phyloP scores from a whole-genome alignment of 2,329 filamentous ascomycete species.

The Fusarium neocosmosporiellum region DNA sequence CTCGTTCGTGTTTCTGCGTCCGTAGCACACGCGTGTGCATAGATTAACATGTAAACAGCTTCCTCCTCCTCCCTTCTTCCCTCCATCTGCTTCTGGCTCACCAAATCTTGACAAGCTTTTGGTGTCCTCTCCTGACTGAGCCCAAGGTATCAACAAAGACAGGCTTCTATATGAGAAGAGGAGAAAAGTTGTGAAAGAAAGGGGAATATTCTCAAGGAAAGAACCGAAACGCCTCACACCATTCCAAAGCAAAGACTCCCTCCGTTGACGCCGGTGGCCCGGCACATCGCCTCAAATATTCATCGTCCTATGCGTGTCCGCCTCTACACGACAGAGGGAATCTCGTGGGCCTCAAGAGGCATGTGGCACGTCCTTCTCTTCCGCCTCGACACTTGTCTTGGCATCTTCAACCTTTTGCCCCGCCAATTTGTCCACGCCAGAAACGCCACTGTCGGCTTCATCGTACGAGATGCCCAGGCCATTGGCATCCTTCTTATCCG shows the following conservation, averaged over 20 bases:
- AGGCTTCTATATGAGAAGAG: conserved; percentile 35
- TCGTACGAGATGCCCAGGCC: conserved; percentile 57
- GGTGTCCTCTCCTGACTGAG: conserved; percentile 15
- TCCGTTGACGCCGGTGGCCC: background rate
- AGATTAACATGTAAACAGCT: conserved; percentile 9
- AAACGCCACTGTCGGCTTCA: conserved; percentile 56
- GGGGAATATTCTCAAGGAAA: conserved; percentile 24
- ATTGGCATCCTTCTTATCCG: conserved; percentile 44
- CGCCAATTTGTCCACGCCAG: conserved; percentile 55
- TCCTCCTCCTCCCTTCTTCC: background rate
- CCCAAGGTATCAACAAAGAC: conserved; percentile 37
- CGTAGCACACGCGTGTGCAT: background rate
- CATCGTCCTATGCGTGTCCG: background rate
- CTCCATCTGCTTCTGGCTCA: conserved; percentile 10
- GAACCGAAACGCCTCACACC: conserved; percentile 28
- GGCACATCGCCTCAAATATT: background rate
- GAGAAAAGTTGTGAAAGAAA: conserved; percentile 14
- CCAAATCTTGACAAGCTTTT: conserved; percentile 24
- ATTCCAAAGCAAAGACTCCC: conserved; percentile 4
- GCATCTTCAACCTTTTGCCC: conserved; percentile 50
- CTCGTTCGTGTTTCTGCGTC: conserved; percentile 24
- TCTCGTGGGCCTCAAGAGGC: conserved; percentile 35
- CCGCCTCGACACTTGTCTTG: conserved; percentile 42
- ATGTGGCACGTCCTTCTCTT: conserved; percentile 40
- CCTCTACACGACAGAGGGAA: background rate